Evolutionary conservation across 2,329 filamentous ascomycete genomes (phyloP).

Genomic region (Pseudogymnoascus sp.): DNA sequence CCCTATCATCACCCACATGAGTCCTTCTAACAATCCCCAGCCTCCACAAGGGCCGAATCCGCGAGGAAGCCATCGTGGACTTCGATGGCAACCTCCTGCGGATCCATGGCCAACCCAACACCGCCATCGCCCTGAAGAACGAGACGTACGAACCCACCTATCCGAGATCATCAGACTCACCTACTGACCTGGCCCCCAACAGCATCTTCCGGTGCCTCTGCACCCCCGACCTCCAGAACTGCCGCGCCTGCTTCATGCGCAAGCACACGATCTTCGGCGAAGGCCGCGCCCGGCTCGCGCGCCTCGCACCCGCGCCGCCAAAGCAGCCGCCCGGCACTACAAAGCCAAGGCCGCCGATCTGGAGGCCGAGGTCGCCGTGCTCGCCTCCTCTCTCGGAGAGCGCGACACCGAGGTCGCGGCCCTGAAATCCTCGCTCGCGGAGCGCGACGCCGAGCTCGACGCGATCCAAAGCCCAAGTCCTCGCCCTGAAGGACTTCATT

Average conservation of each 20-base stretch:
- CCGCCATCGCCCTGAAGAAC: neutral
- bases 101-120: neutral
- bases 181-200: neutral
- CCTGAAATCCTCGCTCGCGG: neutral
- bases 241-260: neutral
- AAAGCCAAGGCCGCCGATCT: neutral
- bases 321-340: neutral
- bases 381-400: neutral
- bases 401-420: neutral
- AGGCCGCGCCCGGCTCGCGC: neutral
- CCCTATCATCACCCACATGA: too few relatives aligned
- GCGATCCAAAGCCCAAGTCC: neutral
- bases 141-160: neutral
- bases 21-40: neutral
- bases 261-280: neutral
- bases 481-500: neutral
- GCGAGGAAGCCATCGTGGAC: neutral
- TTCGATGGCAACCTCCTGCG: neutral
- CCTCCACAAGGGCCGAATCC: neutral
- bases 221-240: neutral
- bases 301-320: neutral
- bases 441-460: neutral
- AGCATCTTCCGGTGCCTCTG: neutral
- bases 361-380: neutral
- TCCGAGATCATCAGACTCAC: neutral